Conservation (phyloP, 768 basidiomycete species). For the Termitomyces sp. region DNA sequence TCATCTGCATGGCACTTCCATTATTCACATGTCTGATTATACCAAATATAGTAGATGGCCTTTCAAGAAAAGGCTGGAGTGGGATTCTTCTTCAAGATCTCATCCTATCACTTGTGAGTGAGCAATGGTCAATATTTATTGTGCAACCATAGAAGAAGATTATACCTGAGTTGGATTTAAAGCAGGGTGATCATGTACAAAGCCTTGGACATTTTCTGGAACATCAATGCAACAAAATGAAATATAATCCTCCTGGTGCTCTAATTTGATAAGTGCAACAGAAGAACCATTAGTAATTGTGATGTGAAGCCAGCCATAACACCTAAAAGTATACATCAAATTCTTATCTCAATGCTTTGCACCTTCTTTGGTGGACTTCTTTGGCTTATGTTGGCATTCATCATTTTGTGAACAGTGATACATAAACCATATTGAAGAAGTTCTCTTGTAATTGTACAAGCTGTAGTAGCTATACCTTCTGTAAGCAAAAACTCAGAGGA, state of each 20-base stretch:
- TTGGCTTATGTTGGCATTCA: slow-evolving; percentile 14
- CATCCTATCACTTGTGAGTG: slow-evolving; percentile 14
- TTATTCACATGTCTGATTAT: slow-evolving; percentile 3
- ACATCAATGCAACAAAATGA: background rate
- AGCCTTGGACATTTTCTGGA: background rate
- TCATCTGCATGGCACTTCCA: slow-evolving; percentile 13
- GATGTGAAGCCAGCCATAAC: slow-evolving; percentile 19
- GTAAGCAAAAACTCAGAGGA: background rate
- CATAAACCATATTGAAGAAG: slow-evolving; percentile 1
- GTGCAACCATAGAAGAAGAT: background rate
- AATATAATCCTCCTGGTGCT: slow-evolving; percentile 6
- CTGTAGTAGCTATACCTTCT: slow-evolving; percentile 6
- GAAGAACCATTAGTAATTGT: slow-evolving; percentile 6
- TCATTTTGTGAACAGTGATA: slow-evolving; percentile 13
- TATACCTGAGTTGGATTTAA: slow-evolving; percentile 12
- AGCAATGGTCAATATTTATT: background rate
- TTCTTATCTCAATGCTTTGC: no score
- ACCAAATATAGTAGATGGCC: slow-evolving; percentile 19
- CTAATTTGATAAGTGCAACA: no score
- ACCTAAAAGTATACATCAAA: no score
- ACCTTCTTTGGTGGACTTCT: slow-evolving; percentile 7
- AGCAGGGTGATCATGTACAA: background rate
- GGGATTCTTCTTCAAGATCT: slow-evolving; percentile 7
- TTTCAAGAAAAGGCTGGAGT: slow-evolving; percentile 8
- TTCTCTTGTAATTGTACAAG: slow-evolving; percentile 1